phyloP scores from a whole-genome alignment of 2,329 filamentous ascomycete species.

The Fusarium hostae region DNA sequence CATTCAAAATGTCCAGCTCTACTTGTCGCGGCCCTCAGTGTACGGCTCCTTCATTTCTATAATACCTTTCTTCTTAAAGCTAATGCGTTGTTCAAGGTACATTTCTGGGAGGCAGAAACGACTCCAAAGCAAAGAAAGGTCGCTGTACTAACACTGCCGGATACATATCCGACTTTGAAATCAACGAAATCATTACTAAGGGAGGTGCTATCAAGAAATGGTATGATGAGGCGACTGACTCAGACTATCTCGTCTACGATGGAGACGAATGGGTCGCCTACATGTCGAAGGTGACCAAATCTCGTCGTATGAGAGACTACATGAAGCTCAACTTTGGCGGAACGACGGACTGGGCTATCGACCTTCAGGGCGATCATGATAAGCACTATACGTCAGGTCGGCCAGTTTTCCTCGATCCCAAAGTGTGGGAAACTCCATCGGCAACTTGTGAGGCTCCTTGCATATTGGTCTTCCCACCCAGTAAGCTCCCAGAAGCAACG shows the following conservation, averaged over 20 bases:
- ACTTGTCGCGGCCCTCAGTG: neutral
- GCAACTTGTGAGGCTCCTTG: no score
- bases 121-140: neutral
- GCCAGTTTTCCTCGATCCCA: no score
- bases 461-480: no score
- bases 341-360: neutral
- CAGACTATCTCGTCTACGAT: neutral
- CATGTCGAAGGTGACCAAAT: neutral
- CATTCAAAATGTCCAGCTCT: neutral
- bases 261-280: neutral
- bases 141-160: neutral
- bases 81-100: no score
- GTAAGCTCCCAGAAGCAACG: no score
- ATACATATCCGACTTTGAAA: slow-evolving; percentile 1
- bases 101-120: neutral
- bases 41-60: no score
- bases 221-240: no score
- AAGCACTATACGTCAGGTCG: no score
- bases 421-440: no score
- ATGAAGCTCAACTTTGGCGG: neutral
- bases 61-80: no score
- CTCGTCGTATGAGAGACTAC: neutral
- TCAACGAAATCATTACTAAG: neutral
- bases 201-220: neutral
- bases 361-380: neutral